phyloP scores from a whole-genome alignment of 2,329 filamentous ascomycete species.

The Epichloe glyceriae region DNA sequence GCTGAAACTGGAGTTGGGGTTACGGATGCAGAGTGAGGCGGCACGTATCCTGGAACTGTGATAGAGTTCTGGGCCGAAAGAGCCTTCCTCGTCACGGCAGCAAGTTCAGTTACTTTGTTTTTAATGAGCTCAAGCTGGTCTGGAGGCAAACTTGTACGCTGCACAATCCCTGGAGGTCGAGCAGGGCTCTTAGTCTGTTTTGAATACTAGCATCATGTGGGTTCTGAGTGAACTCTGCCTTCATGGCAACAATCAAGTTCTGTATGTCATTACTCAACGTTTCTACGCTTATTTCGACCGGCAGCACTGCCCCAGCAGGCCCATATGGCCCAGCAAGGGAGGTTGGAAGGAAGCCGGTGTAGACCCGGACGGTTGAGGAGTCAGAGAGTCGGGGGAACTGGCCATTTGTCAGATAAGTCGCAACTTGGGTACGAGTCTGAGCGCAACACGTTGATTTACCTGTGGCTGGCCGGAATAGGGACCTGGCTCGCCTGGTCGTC shows the following conservation, averaged over 20 bases:
- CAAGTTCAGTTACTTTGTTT: conserved; percentile 70
- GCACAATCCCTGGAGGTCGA: conserved; percentile 67
- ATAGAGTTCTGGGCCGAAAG: conserved; percentile 27
- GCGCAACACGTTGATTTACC: conserved; percentile 10
- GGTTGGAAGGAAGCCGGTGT: conserved; percentile 28
- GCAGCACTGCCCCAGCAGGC: conserved; percentile 16
- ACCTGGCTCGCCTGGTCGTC: conserved; percentile 12
- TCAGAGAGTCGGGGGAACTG: conserved; percentile 25
- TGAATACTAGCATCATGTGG: conserved; percentile 65
- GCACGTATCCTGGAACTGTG: conserved; percentile 27
- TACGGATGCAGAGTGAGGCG: conserved; percentile 21
- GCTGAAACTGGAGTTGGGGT: conserved; percentile 18
- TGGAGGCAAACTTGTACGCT: conserved; percentile 62
- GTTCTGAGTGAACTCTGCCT: conserved; percentile 61
- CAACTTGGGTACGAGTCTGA: neutral
- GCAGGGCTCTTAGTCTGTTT: conserved; percentile 68
- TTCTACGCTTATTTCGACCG: conserved; percentile 49
- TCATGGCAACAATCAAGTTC: conserved; percentile 59
- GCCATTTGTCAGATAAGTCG: neutral
- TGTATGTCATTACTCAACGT: conserved; percentile 74
- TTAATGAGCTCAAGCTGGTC: conserved; percentile 76
- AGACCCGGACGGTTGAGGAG: conserved; percentile 24
- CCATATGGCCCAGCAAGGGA: conserved; percentile 27
- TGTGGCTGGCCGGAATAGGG: conserved; percentile 16
- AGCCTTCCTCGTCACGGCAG: conserved; percentile 46